Evolutionary conservation across 2,329 filamentous ascomycete species (phyloP).

Genomic region (Calonectria ilicicola): DNA sequence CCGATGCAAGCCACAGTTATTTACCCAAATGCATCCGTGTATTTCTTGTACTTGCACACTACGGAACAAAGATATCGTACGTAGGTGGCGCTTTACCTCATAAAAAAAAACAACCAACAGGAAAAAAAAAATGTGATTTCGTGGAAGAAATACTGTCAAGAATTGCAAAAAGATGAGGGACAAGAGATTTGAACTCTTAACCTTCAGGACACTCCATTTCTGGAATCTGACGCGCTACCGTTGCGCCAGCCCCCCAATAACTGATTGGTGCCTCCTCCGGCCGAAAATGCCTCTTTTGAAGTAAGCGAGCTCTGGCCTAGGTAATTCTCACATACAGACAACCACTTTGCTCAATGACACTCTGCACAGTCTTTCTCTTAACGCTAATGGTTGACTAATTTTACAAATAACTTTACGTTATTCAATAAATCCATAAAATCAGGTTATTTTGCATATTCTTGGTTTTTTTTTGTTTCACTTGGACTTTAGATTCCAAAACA

Average conservation of each 20-base stretch:
- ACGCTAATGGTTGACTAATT: too few species aligned
- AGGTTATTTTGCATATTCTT: too few species aligned
- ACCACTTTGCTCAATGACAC: too few species aligned
- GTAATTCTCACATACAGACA: not conserved
- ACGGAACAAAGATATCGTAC: too few species aligned
- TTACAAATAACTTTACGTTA: too few species aligned
- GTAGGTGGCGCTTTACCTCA: too few species aligned
- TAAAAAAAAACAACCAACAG: not conserved
- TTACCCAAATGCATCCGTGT: not conserved
- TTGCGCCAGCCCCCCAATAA: slow-evolving; percentile 8
- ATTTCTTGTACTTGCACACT: not conserved
- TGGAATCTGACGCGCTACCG: slow-evolving; percentile 15
- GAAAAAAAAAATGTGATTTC: not conserved
- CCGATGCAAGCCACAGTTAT: not conserved
- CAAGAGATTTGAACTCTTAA: slow-evolving; percentile 16
- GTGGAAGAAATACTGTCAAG: not conserved
- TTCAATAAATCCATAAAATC: too few species aligned
- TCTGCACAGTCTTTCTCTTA: too few species aligned
- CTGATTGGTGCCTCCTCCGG: not conserved
- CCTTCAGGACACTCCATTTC: slow-evolving; percentile 10
- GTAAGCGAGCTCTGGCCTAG: not conserved
- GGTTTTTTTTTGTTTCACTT: too few species aligned
- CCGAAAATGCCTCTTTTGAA: not conserved
- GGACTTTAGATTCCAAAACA: too few species aligned
- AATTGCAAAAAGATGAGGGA: slow-evolving; percentile 2